phyloP scores from a whole-genome alignment of 257 asterid species.

The Thymus mandschuricus region DNA sequence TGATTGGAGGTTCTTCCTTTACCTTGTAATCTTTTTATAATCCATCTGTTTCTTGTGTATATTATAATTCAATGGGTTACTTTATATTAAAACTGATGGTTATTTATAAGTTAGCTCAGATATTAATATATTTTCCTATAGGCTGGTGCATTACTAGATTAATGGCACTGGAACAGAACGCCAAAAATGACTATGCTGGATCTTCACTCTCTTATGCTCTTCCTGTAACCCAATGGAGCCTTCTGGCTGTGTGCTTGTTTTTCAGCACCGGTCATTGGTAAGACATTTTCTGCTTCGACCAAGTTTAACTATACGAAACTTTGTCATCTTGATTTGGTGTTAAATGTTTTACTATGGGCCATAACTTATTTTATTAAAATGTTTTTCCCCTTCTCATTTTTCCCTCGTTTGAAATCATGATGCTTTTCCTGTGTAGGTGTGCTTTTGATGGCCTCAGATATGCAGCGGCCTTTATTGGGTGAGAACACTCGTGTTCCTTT shows the following conservation, averaged over 20 bases:
- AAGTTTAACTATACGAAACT: constrained; percentile 22
- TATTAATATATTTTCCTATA: constrained; percentile 34
- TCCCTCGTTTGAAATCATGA: constrained; percentile 20
- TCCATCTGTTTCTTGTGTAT: neutral
- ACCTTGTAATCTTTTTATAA: constrained; percentile 6
- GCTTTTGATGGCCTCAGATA: constrained; percentile 97
- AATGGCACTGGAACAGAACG: constrained; percentile 43
- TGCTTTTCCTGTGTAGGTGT: constrained; percentile 67
- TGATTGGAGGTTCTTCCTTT: constrained; percentile 69
- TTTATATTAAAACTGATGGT: neutral
- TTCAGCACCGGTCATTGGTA: constrained; percentile 98
- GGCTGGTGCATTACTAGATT: constrained; percentile 85
- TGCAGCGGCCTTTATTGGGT: constrained; percentile 96
- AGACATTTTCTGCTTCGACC: constrained; percentile 30
- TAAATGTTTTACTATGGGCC: neutral
- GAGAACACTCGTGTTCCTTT: constrained; percentile 34
- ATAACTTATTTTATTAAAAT: neutral
- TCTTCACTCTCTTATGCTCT: constrained; percentile 61
- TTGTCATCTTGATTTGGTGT: constrained; percentile 8
- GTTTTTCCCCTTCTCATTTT: neutral
- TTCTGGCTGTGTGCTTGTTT: constrained; percentile 80
- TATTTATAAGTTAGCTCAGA: constrained; percentile 4
- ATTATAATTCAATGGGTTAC: constrained; percentile 5
- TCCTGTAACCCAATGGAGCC: constrained; percentile 84
- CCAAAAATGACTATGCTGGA: constrained; percentile 34